Conservation (phyloP, 2,329 filamentous ascomycete genomes). For the Basipetospora chlamydospora region DNA sequence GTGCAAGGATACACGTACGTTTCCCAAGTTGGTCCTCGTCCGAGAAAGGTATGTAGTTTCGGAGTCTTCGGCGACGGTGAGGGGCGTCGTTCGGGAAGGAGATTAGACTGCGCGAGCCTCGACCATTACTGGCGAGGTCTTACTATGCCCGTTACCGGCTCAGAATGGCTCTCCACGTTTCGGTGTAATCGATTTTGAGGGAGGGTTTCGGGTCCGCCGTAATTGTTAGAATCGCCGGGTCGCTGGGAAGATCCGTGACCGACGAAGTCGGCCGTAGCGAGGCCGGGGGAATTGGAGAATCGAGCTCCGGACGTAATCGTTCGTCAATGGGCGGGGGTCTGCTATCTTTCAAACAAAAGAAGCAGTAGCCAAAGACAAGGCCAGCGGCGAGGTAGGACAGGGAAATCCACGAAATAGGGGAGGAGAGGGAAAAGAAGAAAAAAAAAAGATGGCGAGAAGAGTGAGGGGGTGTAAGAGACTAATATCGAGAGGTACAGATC, state of each 20-base stretch:
- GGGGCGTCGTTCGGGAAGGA: too few species aligned
- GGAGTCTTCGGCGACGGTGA: too few species aligned
- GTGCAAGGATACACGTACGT: conserved; percentile 3
- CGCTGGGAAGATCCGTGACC: too few species aligned
- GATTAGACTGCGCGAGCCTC: not conserved
- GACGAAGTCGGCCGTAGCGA: too few species aligned
- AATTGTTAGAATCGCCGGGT: too few species aligned
- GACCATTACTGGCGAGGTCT: conserved; percentile 1
- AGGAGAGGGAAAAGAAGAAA: not conserved
- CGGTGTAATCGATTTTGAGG: too few species aligned
- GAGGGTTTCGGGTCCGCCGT: too few species aligned
- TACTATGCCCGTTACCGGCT: conserved; percentile 5
- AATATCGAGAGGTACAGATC: not conserved
- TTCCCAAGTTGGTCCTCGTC: conserved; percentile 1
- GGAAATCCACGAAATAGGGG: conserved; percentile 5
- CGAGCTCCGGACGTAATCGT: too few species aligned
- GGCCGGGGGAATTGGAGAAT: too few species aligned
- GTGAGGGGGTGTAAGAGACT: conserved; percentile 1
- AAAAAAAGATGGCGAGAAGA: conserved; percentile 1
- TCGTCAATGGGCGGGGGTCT: too few species aligned
- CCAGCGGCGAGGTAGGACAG: conserved; percentile 1
- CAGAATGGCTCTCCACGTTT: conserved; percentile 1
- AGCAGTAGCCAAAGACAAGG: not conserved
- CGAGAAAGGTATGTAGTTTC: too few species aligned
- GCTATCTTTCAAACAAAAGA: not conserved